phyloP scores from a whole-genome alignment of 2,329 filamentous ascomycete genomes.

The Trichoderma koningii region DNA sequence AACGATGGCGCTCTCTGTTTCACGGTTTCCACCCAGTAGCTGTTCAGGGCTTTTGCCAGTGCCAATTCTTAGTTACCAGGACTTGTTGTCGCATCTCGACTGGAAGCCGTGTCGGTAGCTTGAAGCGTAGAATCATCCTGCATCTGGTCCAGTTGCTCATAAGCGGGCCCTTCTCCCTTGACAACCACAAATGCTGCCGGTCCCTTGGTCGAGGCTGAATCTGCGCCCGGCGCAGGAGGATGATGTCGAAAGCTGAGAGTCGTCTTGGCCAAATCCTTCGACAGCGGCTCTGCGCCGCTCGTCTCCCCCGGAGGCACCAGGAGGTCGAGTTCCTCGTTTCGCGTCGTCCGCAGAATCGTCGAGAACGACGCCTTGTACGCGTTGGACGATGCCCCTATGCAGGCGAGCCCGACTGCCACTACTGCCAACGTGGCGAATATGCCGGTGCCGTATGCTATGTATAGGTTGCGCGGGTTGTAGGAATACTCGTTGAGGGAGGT shows the following conservation, averaged over 20 bases:
- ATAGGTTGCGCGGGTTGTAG: conserved; percentile 1
- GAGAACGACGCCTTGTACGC: conserved; percentile 1
- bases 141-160: neutral
- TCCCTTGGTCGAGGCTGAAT: neutral
- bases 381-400: neutral
- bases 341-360: neutral
- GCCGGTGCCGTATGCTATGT: neutral
- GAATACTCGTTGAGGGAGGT: neutral
- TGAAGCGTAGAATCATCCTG: neutral
- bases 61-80: neutral
- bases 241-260: neutral
- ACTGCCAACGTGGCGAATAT: neutral
- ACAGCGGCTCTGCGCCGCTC: neutral
- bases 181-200: neutral
- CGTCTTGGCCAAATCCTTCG: neutral
- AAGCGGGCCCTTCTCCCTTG: neutral
- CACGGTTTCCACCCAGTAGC: too few species aligned
- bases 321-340: neutral
- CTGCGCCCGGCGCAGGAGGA: neutral
- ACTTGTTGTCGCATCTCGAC: neutral
- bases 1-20: too few species aligned
- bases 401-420: neutral
- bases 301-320: neutral
- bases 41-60: too few species aligned
- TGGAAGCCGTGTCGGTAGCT: neutral